Percentiles rank a stretch among this genome's conserved stretches.
Conservation (phyloP, 805 yeast genomes). For the Metschnikowia lachancei region DNA sequence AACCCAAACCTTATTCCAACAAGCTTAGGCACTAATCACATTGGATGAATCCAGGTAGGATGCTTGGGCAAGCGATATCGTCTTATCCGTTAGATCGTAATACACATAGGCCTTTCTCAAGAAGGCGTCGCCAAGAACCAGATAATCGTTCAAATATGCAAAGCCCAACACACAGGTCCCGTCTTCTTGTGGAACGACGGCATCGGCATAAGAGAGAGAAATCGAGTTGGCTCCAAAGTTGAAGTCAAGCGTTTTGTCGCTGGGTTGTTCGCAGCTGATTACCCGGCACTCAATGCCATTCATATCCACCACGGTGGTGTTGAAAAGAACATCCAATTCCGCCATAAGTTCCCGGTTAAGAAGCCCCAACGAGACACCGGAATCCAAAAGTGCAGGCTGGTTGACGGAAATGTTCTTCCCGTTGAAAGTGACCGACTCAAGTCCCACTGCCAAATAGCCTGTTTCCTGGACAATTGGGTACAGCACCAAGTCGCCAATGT, state of each 20-base stretch:
- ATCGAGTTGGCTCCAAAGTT: conserved; percentile 13
- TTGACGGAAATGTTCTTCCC: conserved; percentile 9
- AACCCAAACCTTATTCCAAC: too few relatives aligned
- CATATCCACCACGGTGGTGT: conserved; percentile 7
- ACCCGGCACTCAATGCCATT: conserved; percentile 10
- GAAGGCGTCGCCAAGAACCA: conserved; percentile 19
- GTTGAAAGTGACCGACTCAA: conserved; percentile 7
- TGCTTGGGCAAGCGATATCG: conserved; percentile 18
- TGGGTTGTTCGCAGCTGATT: conserved; percentile 17
- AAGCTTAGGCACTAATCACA: conserved; percentile 10
- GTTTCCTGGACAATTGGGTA: conserved; percentile 11
- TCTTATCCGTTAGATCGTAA: conserved; percentile 17
- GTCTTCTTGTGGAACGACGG: conserved; percentile 8
- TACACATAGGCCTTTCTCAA: conserved; percentile 20
- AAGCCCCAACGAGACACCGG: conserved; percentile 15
- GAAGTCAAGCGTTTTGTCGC: conserved; percentile 13
- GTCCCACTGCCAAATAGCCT: conserved; percentile 7
- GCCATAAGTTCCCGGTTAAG: conserved; percentile 8
- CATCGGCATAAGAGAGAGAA: conserved; percentile 9
- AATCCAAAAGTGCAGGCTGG: conserved; percentile 14
- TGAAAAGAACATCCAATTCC: conserved; percentile 13
- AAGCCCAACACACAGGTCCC: conserved; percentile 16
- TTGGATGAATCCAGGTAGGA: conserved; percentile 11
- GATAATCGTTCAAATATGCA: conserved; percentile 8
- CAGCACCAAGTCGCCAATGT: conserved; percentile 16